A percentile compares a stretch with the other conserved stretches of the same genome.
Conservation (phyloP, 176 grass and related monocot species). For the Cenchrus americanus region DNA sequence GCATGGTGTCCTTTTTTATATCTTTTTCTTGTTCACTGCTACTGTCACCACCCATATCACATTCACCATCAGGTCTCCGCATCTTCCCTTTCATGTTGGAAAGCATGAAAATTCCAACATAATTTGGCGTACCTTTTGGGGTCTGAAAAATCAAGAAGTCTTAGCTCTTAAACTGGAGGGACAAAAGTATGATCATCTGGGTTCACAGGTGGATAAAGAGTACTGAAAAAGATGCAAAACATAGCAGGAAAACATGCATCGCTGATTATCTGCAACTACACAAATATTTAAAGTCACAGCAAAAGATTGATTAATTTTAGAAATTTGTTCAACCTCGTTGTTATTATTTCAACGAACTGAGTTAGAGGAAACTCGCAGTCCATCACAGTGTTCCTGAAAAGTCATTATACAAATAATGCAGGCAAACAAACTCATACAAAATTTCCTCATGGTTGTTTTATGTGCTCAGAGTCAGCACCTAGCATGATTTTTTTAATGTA, state of each 20-base stretch:
- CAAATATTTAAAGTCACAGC: too few relatives aligned
- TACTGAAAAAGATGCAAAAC: too few relatives aligned
- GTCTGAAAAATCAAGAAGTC: conserved; percentile 44
- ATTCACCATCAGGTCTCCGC: conserved; percentile 63
- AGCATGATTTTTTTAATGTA: background rate
- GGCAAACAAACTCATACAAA: background rate
- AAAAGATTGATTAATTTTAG: too few relatives aligned
- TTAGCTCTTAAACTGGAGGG: background rate
- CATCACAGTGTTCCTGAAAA: background rate
- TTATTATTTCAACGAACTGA: too few relatives aligned
- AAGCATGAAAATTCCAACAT: conserved; percentile 84
- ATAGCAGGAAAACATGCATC: too few relatives aligned
- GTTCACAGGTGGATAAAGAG: too few relatives aligned
- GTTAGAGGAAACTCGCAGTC: background rate
- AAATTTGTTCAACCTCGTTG: too few relatives aligned
- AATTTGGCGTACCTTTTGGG: conserved; percentile 72
- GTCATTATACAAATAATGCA: background rate
- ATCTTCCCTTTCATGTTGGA: conserved; percentile 87
- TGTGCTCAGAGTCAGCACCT: background rate
- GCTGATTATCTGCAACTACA: too few relatives aligned
- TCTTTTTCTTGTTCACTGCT: conserved; percentile 84
- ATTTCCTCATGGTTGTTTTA: background rate
- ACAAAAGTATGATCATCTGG: too few relatives aligned
- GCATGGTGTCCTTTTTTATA: conserved; percentile 65
- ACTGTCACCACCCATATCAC: conserved; percentile 68